phyloP scores from a whole-genome alignment of 148 eudicot species.

The Fagopyrum tataricum region DNA sequence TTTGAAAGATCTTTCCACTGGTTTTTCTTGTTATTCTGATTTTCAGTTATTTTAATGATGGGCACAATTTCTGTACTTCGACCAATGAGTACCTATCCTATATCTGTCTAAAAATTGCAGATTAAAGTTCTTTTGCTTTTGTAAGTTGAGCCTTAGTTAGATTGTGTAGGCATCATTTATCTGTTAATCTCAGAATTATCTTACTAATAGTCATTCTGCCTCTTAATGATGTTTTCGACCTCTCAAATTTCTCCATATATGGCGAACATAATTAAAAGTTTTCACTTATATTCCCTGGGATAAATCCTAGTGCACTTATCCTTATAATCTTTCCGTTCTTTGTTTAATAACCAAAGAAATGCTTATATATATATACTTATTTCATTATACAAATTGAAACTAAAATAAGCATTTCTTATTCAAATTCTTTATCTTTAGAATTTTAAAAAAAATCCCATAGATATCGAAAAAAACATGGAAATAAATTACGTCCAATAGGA shows the following conservation, averaged over 20 bases:
- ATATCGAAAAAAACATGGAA: no score
- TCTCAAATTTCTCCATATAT: not conserved
- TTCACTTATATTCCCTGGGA: not conserved
- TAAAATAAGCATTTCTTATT: no score
- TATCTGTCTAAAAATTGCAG: not conserved
- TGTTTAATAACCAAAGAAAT: no score
- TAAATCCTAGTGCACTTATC: not conserved
- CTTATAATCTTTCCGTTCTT: not conserved
- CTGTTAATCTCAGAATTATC: not conserved
- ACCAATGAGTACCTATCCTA: not conserved
- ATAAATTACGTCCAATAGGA: no score
- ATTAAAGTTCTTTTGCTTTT: not conserved
- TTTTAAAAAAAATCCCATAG: no score
- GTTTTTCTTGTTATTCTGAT: not conserved
- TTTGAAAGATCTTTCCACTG: not conserved
- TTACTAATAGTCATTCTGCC: not conserved
- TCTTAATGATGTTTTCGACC: not conserved
- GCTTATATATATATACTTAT: no score
- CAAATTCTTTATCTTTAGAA: no score
- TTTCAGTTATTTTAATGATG: not conserved
- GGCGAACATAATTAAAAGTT: no score
- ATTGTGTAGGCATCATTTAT: not conserved
- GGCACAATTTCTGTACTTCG: not conserved
- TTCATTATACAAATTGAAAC: no score
- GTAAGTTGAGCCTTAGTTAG: not conserved